Evolutionary conservation across 164 flowering plant species (phyloP), one percentile per base, ranked within the genome.

Genomic region (Malania oleifera): DNA sequence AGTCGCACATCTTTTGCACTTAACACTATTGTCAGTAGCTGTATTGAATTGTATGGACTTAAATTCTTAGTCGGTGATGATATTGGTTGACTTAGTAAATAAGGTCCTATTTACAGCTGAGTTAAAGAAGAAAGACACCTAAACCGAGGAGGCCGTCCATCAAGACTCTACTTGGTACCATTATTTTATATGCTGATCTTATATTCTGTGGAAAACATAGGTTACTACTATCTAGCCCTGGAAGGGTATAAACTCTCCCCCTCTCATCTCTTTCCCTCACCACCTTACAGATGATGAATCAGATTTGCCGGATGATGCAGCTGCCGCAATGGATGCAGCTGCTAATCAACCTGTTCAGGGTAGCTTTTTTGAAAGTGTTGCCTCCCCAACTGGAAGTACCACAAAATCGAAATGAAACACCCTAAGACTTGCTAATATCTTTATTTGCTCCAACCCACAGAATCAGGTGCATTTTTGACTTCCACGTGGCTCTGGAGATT

Each of bases 101-200:
- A n/a, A n/a, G n/a, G n/a, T n/a, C n/a, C n/a, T n/a, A 17, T 46
- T 54, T 62, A 44, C 67, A 85, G 91, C 86, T 62, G 87, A 82
- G 50, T 55, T 85, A 68, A 85, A 85, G 81, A 84, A 84, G 80
- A 85, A 82, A 70, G 71, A 20, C 72, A 68, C 63, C n/a, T 65
- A 82, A 75, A 65, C 67, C 81, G 19, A 82, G 70, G 69, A 74
- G 74, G 67, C 86, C 91, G 37, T 72, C 86, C 20, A 63, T 85
- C 67, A 85, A 85, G 70, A 40, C 87, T 47, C 82, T 85, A 23
- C 82, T 85, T 65, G 91, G 91, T 85, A 74, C 1, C 64, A 13
- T 39, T 10, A 13, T 17, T 13, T 39, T 17, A 34, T 12, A 7
- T 12, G 0, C 7, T 12, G 11, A 7, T 34, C 38, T 34, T 34